A percentile compares a stretch with the other conserved stretches of the same genome.
Conservation (phyloP, 805 yeast species). For the Kodamaea fukazawae region DNA sequence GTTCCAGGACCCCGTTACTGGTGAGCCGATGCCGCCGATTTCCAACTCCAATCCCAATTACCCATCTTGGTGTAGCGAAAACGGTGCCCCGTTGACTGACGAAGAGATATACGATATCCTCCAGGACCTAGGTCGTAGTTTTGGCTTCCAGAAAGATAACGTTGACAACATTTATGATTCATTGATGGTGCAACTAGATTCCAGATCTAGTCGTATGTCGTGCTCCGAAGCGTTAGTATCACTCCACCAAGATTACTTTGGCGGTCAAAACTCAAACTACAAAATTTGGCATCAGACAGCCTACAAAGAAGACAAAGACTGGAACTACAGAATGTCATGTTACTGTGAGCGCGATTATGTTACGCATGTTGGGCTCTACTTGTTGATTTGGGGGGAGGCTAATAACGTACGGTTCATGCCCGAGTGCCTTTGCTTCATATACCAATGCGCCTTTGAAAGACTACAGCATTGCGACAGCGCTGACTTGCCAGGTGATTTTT, state of each 20-base stretch:
- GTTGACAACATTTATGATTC: constrained; percentile 79
- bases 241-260: constrained; percentile 87
- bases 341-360: constrained; percentile 56
- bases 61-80: constrained; percentile 16
- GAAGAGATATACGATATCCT: constrained; percentile 63
- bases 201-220: constrained; percentile 77
- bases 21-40: not conserved
- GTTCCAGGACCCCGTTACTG: constrained; percentile 3
- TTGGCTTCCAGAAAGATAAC: constrained; percentile 85
- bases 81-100: constrained; percentile 17
- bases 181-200: constrained; percentile 76
- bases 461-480: constrained; percentile 14
- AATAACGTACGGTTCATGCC: constrained; percentile 58
- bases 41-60: not conserved
- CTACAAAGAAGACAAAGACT: constrained; percentile 36
- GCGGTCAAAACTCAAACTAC: constrained; percentile 84
- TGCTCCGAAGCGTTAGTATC: constrained; percentile 70
- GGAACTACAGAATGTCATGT: constrained; percentile 65
- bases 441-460: constrained; percentile 25
- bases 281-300: constrained; percentile 67
- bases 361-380: constrained; percentile 61
- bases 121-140: constrained; percentile 51
- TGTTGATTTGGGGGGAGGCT: constrained; percentile 76
- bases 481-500: constrained; percentile 22
- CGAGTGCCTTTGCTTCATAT: constrained; percentile 36